A percentile compares a stretch with the other conserved stretches of the same genome.
phyloP scores from a whole-genome alignment of 352 stramenopile genomes.

The Pythium phragmitis region DNA sequence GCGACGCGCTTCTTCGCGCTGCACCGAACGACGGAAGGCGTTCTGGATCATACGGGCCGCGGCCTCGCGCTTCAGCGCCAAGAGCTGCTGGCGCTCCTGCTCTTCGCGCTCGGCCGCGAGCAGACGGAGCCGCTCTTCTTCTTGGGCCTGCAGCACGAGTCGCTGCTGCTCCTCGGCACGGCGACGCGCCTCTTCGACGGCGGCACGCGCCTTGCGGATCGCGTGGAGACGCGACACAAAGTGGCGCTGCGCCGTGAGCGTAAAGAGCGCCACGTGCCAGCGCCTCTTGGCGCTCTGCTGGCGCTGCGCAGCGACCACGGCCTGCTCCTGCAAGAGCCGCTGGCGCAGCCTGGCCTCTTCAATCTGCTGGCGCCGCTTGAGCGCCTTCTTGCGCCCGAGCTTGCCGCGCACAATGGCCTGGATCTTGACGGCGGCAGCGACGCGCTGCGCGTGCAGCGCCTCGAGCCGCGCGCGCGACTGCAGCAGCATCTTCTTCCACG shows the following conservation, averaged over 20 bases:
- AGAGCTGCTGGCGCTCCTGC: constrained; percentile 55
- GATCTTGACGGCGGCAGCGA: constrained; percentile 59
- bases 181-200: constrained; percentile 75
- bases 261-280: constrained; percentile 71
- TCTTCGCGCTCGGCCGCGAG: constrained; percentile 64
- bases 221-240: constrained; percentile 78
- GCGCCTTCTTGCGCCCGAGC: constrained; percentile 70
- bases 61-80: constrained; percentile 51
- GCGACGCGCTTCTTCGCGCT: constrained; percentile 71
- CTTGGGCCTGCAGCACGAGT: constrained; percentile 57
- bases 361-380: constrained; percentile 59
- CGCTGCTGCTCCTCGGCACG: constrained; percentile 67
- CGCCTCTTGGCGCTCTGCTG: constrained; percentile 81
- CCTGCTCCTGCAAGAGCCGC: constrained; percentile 72
- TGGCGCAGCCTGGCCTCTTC: constrained; percentile 80
- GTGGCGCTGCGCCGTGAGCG: constrained; percentile 72
- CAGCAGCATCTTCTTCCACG: constrained; percentile 64
- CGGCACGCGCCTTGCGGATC: constrained; percentile 78
- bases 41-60: constrained; percentile 69
- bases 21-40: constrained; percentile 62
- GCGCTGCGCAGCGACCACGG: constrained; percentile 53
- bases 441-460: constrained; percentile 16
- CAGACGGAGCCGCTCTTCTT: constrained; percentile 64
- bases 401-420: constrained; percentile 83
- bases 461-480: constrained; percentile 49